phyloP scores from a whole-genome alignment of 805 yeast genomes.

The Wickerhamomyces silvicola region DNA sequence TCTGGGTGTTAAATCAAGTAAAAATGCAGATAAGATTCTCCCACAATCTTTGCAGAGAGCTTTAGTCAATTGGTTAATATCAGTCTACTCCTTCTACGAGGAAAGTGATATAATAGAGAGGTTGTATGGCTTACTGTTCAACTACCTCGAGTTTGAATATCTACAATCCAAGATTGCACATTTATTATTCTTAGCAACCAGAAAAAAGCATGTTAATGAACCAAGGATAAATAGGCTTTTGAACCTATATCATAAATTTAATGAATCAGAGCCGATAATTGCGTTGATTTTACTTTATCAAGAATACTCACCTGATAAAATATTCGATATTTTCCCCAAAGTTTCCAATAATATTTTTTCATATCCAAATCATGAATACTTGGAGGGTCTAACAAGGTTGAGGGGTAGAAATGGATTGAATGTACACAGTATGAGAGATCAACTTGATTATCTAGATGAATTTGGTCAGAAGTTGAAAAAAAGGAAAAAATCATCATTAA shows the following conservation, averaged over 20 bases:
- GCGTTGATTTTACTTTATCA: conserved; percentile 19
- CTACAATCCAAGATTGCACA: conserved; percentile 28
- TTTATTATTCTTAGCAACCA: conserved; percentile 27
- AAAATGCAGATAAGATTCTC: conserved; percentile 14
- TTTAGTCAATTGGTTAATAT: conserved; percentile 29
- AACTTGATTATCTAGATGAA: conserved; percentile 6
- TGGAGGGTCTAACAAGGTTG: conserved; percentile 4
- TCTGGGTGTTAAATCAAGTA: conserved; percentile 24
- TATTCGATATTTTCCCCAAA: conserved; percentile 21
- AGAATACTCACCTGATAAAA: conserved; percentile 17
- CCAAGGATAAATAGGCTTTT: conserved; percentile 23
- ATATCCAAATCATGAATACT: conserved; percentile 12
- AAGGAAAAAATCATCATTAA: conserved; percentile 6
- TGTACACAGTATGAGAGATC: conserved; percentile 1
- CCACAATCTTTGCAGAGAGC: conserved; percentile 21
- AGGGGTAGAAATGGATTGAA: not conserved
- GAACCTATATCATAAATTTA: conserved; percentile 16
- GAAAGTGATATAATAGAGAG: conserved; percentile 10
- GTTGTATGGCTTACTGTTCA: conserved; percentile 25
- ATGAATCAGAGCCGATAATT: conserved; percentile 13
- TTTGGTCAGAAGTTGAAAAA: conserved; percentile 12
- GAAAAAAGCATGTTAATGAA: conserved; percentile 22
- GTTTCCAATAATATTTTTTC: conserved; percentile 21
- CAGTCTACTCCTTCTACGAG: conserved; percentile 21
- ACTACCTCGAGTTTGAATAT: conserved; percentile 30